A percentile compares a stretch with the other conserved stretches of the same genome.
These are phyloP conservation scores for Tuber brumale DNA, from an alignment of 495 filamentous ascomycete genomes.

Conservation along the genomic window DNA sequence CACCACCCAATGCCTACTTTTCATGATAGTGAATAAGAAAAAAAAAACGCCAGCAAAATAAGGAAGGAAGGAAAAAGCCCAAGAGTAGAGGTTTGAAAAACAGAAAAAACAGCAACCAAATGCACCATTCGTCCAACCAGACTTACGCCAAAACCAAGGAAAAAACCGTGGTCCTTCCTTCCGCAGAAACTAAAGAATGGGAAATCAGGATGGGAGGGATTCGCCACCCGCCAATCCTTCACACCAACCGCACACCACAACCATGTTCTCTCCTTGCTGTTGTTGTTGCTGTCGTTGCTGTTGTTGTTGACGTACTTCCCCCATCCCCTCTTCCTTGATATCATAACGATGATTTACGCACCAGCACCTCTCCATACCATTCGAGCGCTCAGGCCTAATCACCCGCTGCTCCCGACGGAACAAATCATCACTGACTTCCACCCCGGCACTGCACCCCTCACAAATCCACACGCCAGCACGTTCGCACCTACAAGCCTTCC, in stretches of 20 bases:
- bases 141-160: background rate
- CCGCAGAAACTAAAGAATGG: background rate
- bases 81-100: background rate
- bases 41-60: background rate
- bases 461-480: background rate
- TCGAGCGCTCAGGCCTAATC: background rate
- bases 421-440: constrained; percentile 15
- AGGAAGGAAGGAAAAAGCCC: background rate
- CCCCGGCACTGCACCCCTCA: constrained; percentile 6
- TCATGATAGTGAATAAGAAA: background rate
- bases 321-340: background rate
- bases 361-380: constrained; percentile 6
- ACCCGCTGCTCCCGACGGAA: constrained; percentile 5
- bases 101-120: background rate
- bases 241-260: background rate
- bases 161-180: background rate
- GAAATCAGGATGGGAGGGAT: background rate
- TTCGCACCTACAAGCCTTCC: background rate
- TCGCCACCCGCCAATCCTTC: background rate
- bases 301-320: background rate
- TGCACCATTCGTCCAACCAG: background rate
- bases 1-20: background rate
- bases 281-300: background rate
- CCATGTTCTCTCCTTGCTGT: background rate
- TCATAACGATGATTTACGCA: background rate